These are phyloP conservation scores for Avena insularis DNA, from an alignment of 176 grass and related monocot genomes.

Conservation along the genomic window DNA sequence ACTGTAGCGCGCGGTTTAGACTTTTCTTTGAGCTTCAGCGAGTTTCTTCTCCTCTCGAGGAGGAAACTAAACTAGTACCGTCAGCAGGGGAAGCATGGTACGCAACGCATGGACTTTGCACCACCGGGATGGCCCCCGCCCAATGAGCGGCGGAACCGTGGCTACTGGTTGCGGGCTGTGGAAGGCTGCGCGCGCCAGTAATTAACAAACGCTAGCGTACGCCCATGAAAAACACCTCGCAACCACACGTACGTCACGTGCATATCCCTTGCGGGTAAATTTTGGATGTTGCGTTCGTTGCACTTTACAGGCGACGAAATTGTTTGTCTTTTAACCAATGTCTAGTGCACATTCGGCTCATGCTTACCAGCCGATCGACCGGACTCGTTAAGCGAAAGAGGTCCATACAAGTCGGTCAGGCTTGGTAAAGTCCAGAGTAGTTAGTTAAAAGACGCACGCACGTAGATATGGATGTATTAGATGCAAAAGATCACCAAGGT, in stretches of 20 bases:
- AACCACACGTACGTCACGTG: not conserved
- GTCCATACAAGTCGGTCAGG: not conserved
- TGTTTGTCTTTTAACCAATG: not conserved
- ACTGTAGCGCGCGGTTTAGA: not conserved
- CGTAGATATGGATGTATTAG: too few relatives aligned
- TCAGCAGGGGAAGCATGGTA: not conserved
- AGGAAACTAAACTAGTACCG: conserved; percentile 4
- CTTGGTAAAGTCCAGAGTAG: not conserved
- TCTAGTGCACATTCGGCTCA: not conserved
- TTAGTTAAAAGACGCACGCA: too few relatives aligned
- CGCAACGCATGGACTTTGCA: not conserved
- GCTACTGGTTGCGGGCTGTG: not conserved
- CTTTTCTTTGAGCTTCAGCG: not conserved
- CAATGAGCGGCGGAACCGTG: not conserved
- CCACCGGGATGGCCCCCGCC: not conserved
- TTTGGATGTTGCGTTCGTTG: conserved; percentile 11
- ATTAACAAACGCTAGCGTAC: not conserved
- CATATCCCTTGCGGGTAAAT: not conserved
- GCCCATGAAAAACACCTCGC: conserved; percentile 20
- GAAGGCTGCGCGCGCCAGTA: not conserved
- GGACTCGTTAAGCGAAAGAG: not conserved
- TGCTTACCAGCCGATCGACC: not conserved
- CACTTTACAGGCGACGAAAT: not conserved
- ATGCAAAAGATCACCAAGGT: too few relatives aligned
- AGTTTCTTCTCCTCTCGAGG: not conserved